Base-by-base conservation (phyloP, 2,329 filamentous ascomycete genomes). In the Curvularia sp. region DNA sequence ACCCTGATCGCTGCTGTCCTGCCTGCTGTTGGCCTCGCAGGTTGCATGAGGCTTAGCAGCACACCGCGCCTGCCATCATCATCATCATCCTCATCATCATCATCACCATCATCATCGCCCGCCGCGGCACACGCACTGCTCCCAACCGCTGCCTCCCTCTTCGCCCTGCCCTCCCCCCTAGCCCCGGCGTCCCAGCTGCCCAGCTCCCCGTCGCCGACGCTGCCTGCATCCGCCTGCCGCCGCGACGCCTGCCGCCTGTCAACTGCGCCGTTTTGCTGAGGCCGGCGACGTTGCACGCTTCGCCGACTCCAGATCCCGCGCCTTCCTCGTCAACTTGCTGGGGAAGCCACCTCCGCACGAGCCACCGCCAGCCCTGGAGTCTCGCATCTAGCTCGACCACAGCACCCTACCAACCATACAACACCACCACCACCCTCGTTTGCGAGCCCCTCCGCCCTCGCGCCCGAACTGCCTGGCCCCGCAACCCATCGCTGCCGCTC, bases 371-470 rank as follows among this genome's bases (percentile, higher is more conserved):
- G 58, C 47, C 53, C 61, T 52, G 35, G 55, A 57, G 55, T 55
- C 42, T 57, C 55, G 12, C 38, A 58, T 58, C 55, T 55, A 58
- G 55, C 55, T 58, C 51, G 48, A 46, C 50, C 33, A 44, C 38
- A 50, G 53, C 47, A 60, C 57, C 55, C 57, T 61, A 46, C 58
- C 55, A 49, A 51, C 50, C 49, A 43, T 55, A 50, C 58, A 63
- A 26, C 24, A 60, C 54, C 49, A 56, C 47, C 51, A 54, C 30
- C 55, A 63, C 61, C 26, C 47, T 49, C 50, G 47, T 31, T 49
- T 56, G 33, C 56, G 13, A 52, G 39, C 47, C 54, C 44, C 44
- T 35, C 49, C 41, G 22, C 49, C 20, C 4, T 18, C 43, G 43
- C 57, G 44, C 50, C 39, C 33, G 22, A 26, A 15, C 53, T 49